These are phyloP conservation scores for Cercophora sp. DNA, from an alignment of 495 filamentous ascomycete species.

Conservation along the genomic window DNA sequence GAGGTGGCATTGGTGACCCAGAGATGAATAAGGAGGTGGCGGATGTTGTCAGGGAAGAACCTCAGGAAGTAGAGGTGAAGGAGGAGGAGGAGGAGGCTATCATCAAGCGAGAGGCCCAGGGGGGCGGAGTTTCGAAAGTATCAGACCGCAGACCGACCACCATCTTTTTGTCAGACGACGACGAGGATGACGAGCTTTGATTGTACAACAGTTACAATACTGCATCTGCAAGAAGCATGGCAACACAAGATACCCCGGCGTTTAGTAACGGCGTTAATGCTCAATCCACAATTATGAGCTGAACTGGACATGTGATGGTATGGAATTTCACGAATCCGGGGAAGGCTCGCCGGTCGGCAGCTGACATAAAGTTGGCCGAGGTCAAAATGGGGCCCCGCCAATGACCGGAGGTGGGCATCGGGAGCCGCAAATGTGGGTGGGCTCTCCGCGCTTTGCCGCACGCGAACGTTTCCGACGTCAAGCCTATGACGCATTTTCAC, in stretches of 20 bases:
- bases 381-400: neutral
- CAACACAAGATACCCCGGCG: neutral
- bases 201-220: no score
- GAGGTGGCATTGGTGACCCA: neutral
- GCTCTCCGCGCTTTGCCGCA: conserved; percentile 4
- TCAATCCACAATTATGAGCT: no score
- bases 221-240: neutral
- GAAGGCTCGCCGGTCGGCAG: no score
- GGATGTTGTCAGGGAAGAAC: no score
- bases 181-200: conserved; percentile 21
- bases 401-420: neutral
- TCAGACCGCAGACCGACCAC: neutral
- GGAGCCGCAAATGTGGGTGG: neutral
- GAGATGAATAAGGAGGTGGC: neutral
- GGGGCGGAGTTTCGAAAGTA: no score
- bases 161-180: conserved; percentile 8
- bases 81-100: neutral
- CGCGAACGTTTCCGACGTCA: conserved; percentile 3
- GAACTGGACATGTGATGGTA: neutral
- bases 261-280: no score
- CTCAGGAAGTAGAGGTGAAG: neutral
- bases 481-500: conserved; percentile 21
- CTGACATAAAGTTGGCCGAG: conserved; percentile 5
- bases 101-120: neutral
- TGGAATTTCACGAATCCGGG: neutral